phyloP scores from a whole-genome alignment of 73 alveolate species.

The Breviolum minutum region DNA sequence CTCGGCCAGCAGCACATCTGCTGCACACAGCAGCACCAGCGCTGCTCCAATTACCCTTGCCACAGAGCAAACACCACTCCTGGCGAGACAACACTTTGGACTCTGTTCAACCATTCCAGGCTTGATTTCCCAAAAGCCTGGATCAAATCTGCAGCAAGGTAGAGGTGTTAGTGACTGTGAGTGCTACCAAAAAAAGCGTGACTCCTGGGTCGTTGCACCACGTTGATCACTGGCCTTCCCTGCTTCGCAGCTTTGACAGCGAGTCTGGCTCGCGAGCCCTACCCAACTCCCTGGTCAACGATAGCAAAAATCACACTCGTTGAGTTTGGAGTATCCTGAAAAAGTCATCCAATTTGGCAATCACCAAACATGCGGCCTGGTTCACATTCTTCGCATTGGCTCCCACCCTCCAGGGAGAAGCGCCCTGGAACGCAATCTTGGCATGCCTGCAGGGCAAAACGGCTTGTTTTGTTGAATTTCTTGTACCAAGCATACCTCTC shows the following conservation, averaged over 20 bases:
- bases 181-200: neutral
- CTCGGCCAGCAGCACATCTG: constrained; percentile 53
- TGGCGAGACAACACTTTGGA: neutral
- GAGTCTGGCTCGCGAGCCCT: neutral
- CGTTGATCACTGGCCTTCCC: constrained; percentile 82
- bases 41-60: constrained; percentile 27
- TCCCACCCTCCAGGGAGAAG: neutral
- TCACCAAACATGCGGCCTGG: constrained; percentile 9
- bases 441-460: constrained; percentile 29
- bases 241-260: constrained; percentile 8
- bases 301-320: neutral
- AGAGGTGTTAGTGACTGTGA: too few species aligned
- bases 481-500: neutral
- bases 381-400: constrained; percentile 21
- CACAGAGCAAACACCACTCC: constrained; percentile 79
- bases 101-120: neutral
- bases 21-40: constrained; percentile 61
- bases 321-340: neutral
- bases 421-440: constrained; percentile 61
- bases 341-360: too few species aligned
- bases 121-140: neutral
- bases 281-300: constrained; percentile 1
- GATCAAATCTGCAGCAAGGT: too few species aligned
- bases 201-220: constrained; percentile 79
- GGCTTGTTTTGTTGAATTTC: too few species aligned